Evolutionary conservation across 73 alveolate genomes (phyloP), one percentile per base, ranked within the genome.

Genomic region (Durusdinium trenchii): DNA sequence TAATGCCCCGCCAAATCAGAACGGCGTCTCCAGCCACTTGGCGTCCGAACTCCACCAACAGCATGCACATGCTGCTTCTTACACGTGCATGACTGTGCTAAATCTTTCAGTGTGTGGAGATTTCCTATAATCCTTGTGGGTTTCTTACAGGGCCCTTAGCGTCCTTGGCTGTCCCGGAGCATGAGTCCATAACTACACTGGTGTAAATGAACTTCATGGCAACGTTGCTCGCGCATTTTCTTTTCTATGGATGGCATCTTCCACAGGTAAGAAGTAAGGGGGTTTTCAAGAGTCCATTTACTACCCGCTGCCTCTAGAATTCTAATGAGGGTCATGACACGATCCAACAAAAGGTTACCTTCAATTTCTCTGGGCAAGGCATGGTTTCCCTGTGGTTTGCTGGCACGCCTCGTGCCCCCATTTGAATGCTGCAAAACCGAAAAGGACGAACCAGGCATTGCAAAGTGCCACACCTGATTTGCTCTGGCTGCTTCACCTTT

Each of bases 381-480:
- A 0, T 47, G 48, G 47, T 30, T 18, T 0, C 91, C 91, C 30
- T 81, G 32, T 0, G 91, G 91, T 0, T 23, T 30, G 1, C 1
- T 18, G n/a, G 35, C 47, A 1, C 91, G 67, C 0, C 91, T 28
- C 32, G 91, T 81, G 30, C 91, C 91, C 1, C 32, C 1, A 18
- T 81, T 81, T 6, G 91, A 16, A 48, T 47, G 91, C 69, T 81
- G 91, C n/a, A 47, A 30, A 35, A 81, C 47, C 28, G 69, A 46
- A 46, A 47, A 81, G 26, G 91, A 81, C 9, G 62, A 28, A 81
- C 91, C 45, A 18, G 91, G 91, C 4, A 47, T 3, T 3, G 69
- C 91, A 47, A 81, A 81, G 30, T 81, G 91, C 91, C 91, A 81
- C 16, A 81, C 3, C 91, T 81, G 91, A 7, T 47, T 47, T 30